Base-by-base conservation (phyloP, 129 eudicot genomes). In the Daucus carota region DNA sequence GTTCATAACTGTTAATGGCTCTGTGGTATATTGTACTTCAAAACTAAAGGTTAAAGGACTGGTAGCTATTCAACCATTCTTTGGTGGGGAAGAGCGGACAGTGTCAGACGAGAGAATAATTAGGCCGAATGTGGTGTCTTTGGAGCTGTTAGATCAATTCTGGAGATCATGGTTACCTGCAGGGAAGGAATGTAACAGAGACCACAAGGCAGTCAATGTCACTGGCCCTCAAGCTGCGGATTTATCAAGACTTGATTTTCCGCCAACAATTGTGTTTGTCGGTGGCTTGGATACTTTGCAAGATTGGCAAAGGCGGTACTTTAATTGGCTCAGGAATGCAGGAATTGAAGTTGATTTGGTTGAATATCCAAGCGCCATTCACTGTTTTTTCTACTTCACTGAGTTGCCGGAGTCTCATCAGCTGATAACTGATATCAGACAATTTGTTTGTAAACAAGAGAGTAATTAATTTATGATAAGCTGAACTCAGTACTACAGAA, bases 291-390 rank as follows among this genome's bases (percentile, higher is more conserved):
- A 75, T 32, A 3, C 5, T 48, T 33, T 81, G 42, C 54, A 71
- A 31, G 84, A 81, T 57, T 81, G 84, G 84, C 84, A 81, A 20
- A 69, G 38, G 54, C 33, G 66, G 46, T 76, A 81, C 40, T 41
- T 32, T 4, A 38, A 76, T 15, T 75, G 80, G 73, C 57, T 81
- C 2, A 31, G 24, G 70, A 76, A 29, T 5, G 42, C 33, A 22
- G 80, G 80, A 13, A 76, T 69, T 33, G 33, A 44, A 68, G 80
- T 40, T 38, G 16, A 54, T 66, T 57, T 76, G 59, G 77, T 81
- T 15, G 84, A 76, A 47, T 75, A 75, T 71, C 76, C 77, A 17
- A 54, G 41, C 24, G n/a, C 75, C 7, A 40, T 75, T 36, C 84
- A 81, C 44, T 67, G 50, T 1, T 81, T 81, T 10, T 76, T 54